Percentiles rank a stretch among this genome's conserved stretches.
Conservation (phyloP, 495 filamentous ascomycete genomes). For the Daldinia childiae region DNA sequence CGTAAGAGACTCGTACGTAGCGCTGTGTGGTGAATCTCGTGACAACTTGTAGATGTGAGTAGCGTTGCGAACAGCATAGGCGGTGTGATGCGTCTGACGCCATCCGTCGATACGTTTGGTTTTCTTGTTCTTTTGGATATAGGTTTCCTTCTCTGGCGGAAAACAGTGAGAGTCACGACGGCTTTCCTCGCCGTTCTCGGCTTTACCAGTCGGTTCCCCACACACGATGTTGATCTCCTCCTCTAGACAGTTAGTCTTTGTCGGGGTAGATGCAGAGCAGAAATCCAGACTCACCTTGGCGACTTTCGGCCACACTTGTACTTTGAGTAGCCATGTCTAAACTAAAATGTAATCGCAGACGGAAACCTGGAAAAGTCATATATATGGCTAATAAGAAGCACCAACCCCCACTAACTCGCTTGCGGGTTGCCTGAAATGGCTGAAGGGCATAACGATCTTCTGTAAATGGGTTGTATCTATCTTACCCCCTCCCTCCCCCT, state of each 20-base stretch:
- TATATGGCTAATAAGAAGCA: neutral
- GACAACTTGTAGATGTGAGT: slow-evolving; percentile 1
- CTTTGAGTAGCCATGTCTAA: neutral
- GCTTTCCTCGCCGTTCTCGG: neutral
- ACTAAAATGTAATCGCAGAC: neutral
- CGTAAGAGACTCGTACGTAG: neutral
- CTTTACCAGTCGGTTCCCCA: neutral
- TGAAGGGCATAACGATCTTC: neutral
- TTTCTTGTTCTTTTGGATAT: neutral
- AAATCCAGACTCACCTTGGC: neutral
- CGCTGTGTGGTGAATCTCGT: neutral
- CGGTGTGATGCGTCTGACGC: neutral
- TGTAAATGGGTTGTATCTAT: neutral
- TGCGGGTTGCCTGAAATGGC: neutral
- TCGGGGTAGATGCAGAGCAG: neutral
- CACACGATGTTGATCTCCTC: neutral
- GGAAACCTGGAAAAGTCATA: neutral
- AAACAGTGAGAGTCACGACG: neutral
- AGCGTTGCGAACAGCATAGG: neutral
- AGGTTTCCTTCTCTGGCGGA: neutral
- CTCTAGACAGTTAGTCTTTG: neutral
- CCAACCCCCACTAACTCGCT: neutral
- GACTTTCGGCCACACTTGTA: neutral
- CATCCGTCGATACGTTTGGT: neutral
- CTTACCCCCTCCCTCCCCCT: neutral